phyloP scores from a whole-genome alignment of 352 stramenopile species.

The Pythium coloratum region DNA sequence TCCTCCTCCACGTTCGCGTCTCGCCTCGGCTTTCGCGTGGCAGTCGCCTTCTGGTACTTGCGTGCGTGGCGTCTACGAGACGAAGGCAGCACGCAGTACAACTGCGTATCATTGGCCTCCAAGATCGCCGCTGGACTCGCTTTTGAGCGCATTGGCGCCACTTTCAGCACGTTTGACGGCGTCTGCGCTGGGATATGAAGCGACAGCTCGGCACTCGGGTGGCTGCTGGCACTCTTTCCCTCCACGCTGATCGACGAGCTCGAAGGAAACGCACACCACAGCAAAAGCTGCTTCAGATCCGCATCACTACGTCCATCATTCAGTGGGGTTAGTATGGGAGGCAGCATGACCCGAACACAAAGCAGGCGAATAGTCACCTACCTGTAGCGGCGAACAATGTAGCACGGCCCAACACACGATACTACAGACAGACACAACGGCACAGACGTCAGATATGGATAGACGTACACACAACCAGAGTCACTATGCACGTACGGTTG shows the following conservation, averaged over 20 bases:
- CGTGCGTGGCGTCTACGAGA: neutral
- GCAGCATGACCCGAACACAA: too few species aligned
- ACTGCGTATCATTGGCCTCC: constrained; percentile 56
- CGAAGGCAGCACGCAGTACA: constrained; percentile 48
- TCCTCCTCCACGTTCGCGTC: constrained; percentile 28
- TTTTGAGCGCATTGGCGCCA: constrained; percentile 15
- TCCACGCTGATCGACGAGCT: constrained; percentile 12
- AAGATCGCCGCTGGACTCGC: constrained; percentile 18
- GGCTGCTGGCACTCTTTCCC: neutral
- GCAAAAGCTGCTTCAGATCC: constrained; percentile 58
- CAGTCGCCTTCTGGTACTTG: constrained; percentile 3
- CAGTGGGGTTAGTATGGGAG: neutral
- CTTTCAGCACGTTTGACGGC: constrained; percentile 20
- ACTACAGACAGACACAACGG: constrained; percentile 29
- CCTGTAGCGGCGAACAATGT: constrained; percentile 53
- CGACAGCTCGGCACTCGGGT: neutral
- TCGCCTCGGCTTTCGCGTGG: constrained; percentile 9
- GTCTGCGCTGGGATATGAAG: constrained; percentile 15
- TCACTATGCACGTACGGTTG: constrained; percentile 31
- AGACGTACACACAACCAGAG: too few species aligned
- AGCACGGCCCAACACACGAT: constrained; percentile 50
- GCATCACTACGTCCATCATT: constrained; percentile 34
- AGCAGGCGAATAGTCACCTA: constrained; percentile 10
- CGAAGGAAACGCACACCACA: constrained; percentile 54
- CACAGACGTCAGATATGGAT: too few species aligned